These are phyloP conservation scores for Moesziomyces aphidis DNA, from an alignment of 1,284 basidiomycete genomes.

Conservation along the genomic window DNA sequence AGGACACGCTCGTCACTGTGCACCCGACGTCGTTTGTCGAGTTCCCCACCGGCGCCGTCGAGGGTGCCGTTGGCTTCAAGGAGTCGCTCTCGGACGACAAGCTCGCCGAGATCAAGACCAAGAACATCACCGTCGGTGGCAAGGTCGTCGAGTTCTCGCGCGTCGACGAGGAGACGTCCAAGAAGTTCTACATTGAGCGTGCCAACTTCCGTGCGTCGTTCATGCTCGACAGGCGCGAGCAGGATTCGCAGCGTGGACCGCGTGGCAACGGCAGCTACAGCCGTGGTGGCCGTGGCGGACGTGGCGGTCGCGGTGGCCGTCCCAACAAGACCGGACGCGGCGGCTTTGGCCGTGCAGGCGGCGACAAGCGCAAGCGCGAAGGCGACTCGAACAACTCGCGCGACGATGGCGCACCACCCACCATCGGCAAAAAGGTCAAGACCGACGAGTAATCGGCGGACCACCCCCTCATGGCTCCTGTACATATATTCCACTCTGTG, in stretches of 20 bases:
- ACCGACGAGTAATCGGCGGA: constrained; percentile 24
- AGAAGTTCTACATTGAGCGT: constrained; percentile 79
- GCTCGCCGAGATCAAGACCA: constrained; percentile 69
- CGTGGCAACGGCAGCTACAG: constrained; percentile 57
- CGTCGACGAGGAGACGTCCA: constrained; percentile 75
- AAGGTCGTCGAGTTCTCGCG: constrained; percentile 67
- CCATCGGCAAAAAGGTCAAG: constrained; percentile 48
- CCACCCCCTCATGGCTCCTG: background rate
- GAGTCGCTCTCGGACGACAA: constrained; percentile 70
- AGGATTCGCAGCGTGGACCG: constrained; percentile 72
- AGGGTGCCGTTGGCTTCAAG: constrained; percentile 69
- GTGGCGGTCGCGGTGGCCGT: constrained; percentile 65
- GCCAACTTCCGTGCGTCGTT: constrained; percentile 72
- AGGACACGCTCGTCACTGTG: constrained; percentile 67
- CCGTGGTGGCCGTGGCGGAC: constrained; percentile 67
- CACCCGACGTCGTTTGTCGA: constrained; percentile 60
- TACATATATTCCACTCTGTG: constrained; percentile 1
- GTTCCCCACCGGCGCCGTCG: constrained; percentile 65
- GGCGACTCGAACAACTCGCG: constrained; percentile 18
- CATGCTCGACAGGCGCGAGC: constrained; percentile 68
- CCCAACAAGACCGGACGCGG: constrained; percentile 48
- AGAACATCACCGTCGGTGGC: constrained; percentile 69
- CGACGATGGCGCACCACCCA: constrained; percentile 34
- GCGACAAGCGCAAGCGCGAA: constrained; percentile 57
- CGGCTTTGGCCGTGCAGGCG: constrained; percentile 49